Percentiles rank a stretch among this genome's conserved stretches.
phyloP scores from a whole-genome alignment of 768 basidiomycete genomes.

The Pleurotus salmoneostramineus region DNA sequence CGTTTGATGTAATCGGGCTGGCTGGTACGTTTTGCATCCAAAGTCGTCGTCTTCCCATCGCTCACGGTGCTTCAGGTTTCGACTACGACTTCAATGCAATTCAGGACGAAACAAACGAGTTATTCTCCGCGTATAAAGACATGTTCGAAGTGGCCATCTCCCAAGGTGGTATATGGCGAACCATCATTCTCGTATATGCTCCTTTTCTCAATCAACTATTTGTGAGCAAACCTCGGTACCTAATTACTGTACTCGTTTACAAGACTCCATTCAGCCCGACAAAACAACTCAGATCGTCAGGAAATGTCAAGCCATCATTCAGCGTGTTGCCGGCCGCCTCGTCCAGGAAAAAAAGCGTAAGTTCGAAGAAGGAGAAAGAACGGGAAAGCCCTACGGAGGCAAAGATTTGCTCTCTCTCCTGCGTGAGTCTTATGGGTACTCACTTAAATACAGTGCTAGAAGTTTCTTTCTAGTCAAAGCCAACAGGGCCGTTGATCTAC shows the following conservation, averaged over 20 bases:
- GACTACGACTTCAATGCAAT: conserved; percentile 86
- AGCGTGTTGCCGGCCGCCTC: conserved; percentile 67
- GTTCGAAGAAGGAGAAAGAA: conserved; percentile 55
- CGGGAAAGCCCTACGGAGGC: conserved; percentile 47
- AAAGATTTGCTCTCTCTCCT: conserved; percentile 78
- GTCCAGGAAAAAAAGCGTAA: conserved; percentile 78
- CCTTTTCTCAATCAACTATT: conserved; percentile 53
- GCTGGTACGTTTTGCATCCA: conserved; percentile 49
- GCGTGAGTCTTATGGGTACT: conserved; percentile 39
- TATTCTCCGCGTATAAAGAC: conserved; percentile 78
- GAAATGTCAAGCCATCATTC: conserved; percentile 59
- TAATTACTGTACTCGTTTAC: background rate
- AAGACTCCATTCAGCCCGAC: conserved; percentile 43
- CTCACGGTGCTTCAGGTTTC: conserved; percentile 48
- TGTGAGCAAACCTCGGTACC: conserved; percentile 34
- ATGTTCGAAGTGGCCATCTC: conserved; percentile 78
- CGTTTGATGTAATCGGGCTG: conserved; percentile 90
- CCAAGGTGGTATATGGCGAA: conserved; percentile 41
- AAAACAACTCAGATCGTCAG: conserved; percentile 42
- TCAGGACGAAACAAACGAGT: conserved; percentile 70
- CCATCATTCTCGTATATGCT: conserved; percentile 50
- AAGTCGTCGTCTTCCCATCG: background rate
- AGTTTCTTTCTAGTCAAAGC: conserved; percentile 61
- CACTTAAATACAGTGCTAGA: conserved; percentile 3
- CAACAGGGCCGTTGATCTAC: conserved; percentile 69